Evolutionary conservation across 1,139 yeast genomes (phyloP), one percentile per base, ranked within the genome.

Genomic region (Geotrichum siamense): DNA sequence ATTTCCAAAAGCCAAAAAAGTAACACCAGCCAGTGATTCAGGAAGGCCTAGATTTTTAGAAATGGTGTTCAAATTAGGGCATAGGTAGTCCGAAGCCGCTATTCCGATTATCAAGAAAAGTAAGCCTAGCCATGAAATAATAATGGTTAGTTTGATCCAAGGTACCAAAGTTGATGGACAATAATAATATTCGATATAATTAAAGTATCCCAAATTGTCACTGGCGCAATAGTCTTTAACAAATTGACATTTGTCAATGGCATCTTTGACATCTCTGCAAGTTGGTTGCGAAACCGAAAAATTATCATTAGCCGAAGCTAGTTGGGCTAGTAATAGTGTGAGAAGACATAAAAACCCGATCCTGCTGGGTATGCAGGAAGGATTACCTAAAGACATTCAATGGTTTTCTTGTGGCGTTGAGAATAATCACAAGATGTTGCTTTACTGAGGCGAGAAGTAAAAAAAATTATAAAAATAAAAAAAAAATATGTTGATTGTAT

Each of bases 1-100:
- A 62, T 91, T 91, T 0, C 97, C 97, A 51, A 89, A 70, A 0
- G 98, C 95, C 47, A 91, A 67, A 37, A 89, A 68, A 0, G 96
- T 89, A 54, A 89, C 74, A 0, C 97, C 97, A 3, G 95, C 82
- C 31, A 89, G 67, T 46, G 84, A 78, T 51, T 85, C 93, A 12
- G 91, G 76, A 40, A 89, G 63, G 12, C 77, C 74, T 17, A 86
- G 63, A 33, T 70, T 61, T 21, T 70, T 68, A 6, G 94, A 75
- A 19, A 85, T 69, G 26, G 78, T 70, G 44, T 76, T 72, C 16
- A 86, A 63, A 54, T 83, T 85, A 0, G 94, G 91, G 47, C 89
- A 79, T 29, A 86, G 65, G 56, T 71, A 83, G 55, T 80, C 84
- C 6, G 85, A 78, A 0, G 95, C 89, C 1, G 89, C 76, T 16